Evolutionary conservation across 2,329 filamentous ascomycete species (phyloP).

Genomic region (Coniella vitis): DNA sequence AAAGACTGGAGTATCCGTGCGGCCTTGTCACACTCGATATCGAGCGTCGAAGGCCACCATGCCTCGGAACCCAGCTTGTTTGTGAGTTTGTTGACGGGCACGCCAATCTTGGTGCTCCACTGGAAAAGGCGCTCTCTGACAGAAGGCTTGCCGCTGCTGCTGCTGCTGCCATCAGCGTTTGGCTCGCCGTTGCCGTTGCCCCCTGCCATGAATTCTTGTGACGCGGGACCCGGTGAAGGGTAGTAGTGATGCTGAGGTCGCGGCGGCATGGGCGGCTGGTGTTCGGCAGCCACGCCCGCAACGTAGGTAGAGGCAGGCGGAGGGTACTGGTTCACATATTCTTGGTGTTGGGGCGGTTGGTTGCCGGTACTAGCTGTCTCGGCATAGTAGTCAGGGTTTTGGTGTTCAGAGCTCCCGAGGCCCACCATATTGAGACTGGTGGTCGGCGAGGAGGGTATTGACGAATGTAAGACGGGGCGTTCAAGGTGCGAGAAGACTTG

Average conservation of each 20-base stretch:
- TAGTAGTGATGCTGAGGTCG: background rate
- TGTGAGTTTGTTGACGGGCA: constrained; percentile 61
- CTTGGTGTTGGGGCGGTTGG: background rate
- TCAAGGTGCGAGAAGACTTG: too few relatives aligned
- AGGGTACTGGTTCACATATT: constrained; percentile 4
- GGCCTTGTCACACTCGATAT: constrained; percentile 55
- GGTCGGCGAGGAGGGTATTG: background rate
- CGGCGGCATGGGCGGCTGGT: constrained; percentile 1
- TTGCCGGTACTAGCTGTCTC: constrained; percentile 2
- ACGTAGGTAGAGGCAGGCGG: background rate
- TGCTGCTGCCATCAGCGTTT: background rate
- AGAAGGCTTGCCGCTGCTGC: constrained; percentile 2
- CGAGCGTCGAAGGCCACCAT: constrained; percentile 38
- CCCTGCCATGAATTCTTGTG: background rate
- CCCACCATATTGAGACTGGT: background rate
- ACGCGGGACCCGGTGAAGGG: background rate
- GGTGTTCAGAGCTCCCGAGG: background rate
- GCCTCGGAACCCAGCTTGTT: constrained; percentile 49
- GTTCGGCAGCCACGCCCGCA: background rate
- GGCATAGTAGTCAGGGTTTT: constrained; percentile 7
- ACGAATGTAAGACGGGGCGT: too few relatives aligned
- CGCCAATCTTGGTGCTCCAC: constrained; percentile 31
- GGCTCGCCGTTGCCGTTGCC: background rate
- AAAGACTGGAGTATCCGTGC: constrained; percentile 69
- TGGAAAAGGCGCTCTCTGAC: constrained; percentile 21